A percentile compares a stretch with the other conserved stretches of the same genome.
Evolutionary conservation across 257 asterid species (phyloP).

Genomic region (Solanum dulcamara): DNA sequence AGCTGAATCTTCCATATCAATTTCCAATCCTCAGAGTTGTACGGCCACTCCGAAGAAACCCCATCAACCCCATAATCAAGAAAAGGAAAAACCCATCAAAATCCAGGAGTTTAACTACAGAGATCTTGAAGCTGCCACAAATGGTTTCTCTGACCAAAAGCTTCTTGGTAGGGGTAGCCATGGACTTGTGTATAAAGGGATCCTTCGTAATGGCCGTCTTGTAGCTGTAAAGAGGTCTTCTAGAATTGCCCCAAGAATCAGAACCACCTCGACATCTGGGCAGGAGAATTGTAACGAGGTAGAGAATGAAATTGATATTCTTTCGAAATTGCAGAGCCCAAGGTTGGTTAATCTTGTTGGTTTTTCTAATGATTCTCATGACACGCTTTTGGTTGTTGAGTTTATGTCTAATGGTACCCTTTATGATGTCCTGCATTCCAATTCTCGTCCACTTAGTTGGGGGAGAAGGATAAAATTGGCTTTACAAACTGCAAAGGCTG

Average conservation of each 20-base stretch:
- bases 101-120: slow-evolving; percentile 62
- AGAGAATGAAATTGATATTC: slow-evolving; percentile 64
- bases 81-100: slow-evolving; percentile 30
- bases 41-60: slow-evolving; percentile 17
- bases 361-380: slow-evolving; percentile 29
- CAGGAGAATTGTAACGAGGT: slow-evolving; percentile 47
- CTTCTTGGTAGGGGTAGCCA: slow-evolving; percentile 81
- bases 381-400: slow-evolving; percentile 66
- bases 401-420: slow-evolving; percentile 86
- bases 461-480: slow-evolving; percentile 67
- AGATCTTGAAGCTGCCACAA: slow-evolving; percentile 71
- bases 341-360: slow-evolving; percentile 73
- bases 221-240: slow-evolving; percentile 77
- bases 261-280: slow-evolving; percentile 14
- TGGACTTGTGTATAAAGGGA: slow-evolving; percentile 73
- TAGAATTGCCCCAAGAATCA: slow-evolving; percentile 13
- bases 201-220: slow-evolving; percentile 50
- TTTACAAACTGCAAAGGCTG: slow-evolving; percentile 60
- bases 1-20: slow-evolving; percentile 56
- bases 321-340: slow-evolving; percentile 57
- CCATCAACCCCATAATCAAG: slow-evolving; percentile 5
- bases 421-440: slow-evolving; percentile 57
- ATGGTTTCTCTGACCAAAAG: slow-evolving; percentile 55
- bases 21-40: slow-evolving; percentile 25
- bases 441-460: slow-evolving; percentile 54